phyloP scores from a whole-genome alignment of 1,139 yeast genomes.

The Diutina pseudorugosa region DNA sequence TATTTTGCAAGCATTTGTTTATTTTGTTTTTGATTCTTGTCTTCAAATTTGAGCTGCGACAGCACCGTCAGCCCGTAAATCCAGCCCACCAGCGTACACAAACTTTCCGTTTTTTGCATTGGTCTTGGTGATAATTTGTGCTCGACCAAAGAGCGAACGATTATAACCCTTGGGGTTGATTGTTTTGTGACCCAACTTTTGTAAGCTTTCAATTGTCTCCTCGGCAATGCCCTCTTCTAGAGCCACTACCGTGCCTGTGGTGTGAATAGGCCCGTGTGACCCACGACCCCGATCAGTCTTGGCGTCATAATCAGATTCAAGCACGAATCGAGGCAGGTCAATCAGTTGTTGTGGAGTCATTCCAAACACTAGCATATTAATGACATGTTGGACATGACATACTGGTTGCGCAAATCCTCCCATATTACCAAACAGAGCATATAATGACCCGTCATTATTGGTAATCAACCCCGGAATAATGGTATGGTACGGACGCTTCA shows the following conservation, averaged over 20 bases:
- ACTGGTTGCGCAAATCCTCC: conserved; percentile 87
- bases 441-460: conserved; percentile 26
- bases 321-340: conserved; percentile 65
- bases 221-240: conserved; percentile 52
- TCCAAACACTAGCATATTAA: conserved; percentile 53
- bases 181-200: conserved; percentile 47
- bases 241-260: conserved; percentile 45
- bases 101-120: conserved; percentile 24
- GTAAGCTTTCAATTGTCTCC: conserved; percentile 30
- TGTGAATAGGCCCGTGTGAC: conserved; percentile 55
- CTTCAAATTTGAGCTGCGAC: conserved; percentile 34
- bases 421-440: conserved; percentile 73
- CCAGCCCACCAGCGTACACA: conserved; percentile 63
- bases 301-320: conserved; percentile 19
- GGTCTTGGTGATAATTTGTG: conserved; percentile 50
- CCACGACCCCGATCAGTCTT: conserved; percentile 43
- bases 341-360: conserved; percentile 63
- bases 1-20: too few species aligned
- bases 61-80: conserved; percentile 72
- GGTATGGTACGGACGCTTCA: conserved; percentile 73
- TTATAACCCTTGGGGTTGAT: conserved; percentile 30
- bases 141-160: conserved; percentile 51
- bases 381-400: conserved; percentile 69
- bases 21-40: too few species aligned
- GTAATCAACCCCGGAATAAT: conserved; percentile 77